Conservation (phyloP, 2,329 filamentous ascomycete genomes). For the Colletotrichum spinosum region DNA sequence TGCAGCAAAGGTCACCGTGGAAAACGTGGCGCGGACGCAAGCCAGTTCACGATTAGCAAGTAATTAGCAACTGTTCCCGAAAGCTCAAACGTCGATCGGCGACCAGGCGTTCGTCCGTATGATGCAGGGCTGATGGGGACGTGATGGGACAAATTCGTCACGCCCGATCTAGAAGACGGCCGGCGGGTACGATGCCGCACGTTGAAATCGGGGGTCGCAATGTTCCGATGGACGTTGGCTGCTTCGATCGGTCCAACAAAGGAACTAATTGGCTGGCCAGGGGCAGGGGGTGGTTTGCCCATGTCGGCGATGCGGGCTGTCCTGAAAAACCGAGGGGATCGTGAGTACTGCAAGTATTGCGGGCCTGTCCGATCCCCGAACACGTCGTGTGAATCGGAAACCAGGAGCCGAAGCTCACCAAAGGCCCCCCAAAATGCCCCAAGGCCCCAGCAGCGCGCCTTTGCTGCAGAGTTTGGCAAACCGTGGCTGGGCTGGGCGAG, state of each 20-base stretch:
- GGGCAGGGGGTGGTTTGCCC: not conserved
- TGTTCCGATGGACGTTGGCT: conserved; percentile 32
- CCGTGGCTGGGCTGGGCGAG: too few species aligned
- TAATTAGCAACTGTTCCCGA: not conserved
- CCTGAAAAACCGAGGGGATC: conserved; percentile 29
- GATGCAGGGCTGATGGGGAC: conserved; percentile 10
- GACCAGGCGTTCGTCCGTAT: conserved; percentile 20
- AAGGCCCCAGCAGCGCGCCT: too few species aligned
- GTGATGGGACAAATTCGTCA: not conserved
- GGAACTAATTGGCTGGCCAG: conserved; percentile 14
- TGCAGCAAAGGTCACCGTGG: not conserved
- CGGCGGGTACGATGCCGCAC: conserved; percentile 13
- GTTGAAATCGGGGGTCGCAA: conserved; percentile 28
- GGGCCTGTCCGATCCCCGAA: conserved; percentile 30
- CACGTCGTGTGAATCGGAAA: conserved; percentile 29
- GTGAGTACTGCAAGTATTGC: conserved; percentile 11
- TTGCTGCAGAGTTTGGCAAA: too few species aligned
- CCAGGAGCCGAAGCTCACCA: not conserved
- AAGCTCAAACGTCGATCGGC: conserved; percentile 7
- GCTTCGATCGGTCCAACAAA: conserved; percentile 31
- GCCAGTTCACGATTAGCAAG: not conserved
- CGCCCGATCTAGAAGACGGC: conserved; percentile 24
- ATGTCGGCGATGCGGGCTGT: conserved; percentile 28
- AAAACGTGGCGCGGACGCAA: not conserved
- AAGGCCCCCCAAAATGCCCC: not conserved